Percentiles rank a stretch among this genome's conserved stretches.
phyloP scores from a whole-genome alignment of 202 grass and related monocot genomes.

The Digitaria exilis region DNA sequence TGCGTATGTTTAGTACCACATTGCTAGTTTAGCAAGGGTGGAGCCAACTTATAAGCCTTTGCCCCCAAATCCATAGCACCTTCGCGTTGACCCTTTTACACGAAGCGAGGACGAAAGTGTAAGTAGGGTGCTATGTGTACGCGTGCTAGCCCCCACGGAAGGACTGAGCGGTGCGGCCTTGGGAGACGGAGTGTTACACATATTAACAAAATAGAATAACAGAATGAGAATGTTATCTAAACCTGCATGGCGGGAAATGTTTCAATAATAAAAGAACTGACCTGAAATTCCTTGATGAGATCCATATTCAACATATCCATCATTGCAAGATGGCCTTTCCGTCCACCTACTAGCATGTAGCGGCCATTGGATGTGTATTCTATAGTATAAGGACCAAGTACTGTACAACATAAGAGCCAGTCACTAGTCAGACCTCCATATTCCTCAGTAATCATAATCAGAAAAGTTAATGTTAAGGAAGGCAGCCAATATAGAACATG shows the following conservation, averaged over 20 bases:
- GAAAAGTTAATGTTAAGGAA: conserved; percentile 17
- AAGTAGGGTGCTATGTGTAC: too few species aligned
- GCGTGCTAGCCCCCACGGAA: too few species aligned
- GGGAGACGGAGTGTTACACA: too few species aligned
- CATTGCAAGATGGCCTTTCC: conserved; percentile 87
- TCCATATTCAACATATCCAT: conserved; percentile 83
- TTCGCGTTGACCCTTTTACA: too few species aligned
- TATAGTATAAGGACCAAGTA: conserved; percentile 81
- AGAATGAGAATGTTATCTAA: neutral
- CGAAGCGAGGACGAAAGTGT: too few species aligned
- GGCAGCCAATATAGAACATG: conserved; percentile 12
- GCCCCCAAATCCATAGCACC: too few species aligned
- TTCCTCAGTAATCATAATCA: conserved; percentile 14
- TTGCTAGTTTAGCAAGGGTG: too few species aligned
- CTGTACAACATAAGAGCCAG: conserved; percentile 57
- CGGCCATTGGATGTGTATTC: conserved; percentile 80
- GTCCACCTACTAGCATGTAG: conserved; percentile 81
- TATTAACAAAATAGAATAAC: too few species aligned
- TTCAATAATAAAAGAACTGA: conserved; percentile 31
- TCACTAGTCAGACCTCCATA: conserved; percentile 23
- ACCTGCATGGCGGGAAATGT: neutral
- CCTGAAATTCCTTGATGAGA: conserved; percentile 94
- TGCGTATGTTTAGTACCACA: too few species aligned
- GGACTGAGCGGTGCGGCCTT: too few species aligned
- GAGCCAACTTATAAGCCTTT: too few species aligned